These are phyloP conservation scores for Spirogloea muscicola DNA, from an alignment of 139 green algal genomes.

Conservation along the genomic window DNA sequence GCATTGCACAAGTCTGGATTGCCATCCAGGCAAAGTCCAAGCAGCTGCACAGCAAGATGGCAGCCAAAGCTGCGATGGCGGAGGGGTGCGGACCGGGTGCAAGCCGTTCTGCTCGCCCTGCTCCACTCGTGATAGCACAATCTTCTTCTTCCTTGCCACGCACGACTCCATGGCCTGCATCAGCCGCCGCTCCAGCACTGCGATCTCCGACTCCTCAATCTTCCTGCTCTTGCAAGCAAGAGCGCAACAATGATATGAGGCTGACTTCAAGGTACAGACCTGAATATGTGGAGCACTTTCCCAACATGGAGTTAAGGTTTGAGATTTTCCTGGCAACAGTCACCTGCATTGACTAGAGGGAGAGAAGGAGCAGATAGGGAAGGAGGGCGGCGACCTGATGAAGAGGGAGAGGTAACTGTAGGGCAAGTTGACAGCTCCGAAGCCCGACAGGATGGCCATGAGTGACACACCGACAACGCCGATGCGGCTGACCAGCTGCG, in stretches of 20 bases:
- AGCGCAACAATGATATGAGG: neutral
- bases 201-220: constrained; percentile 41
- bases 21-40: too few species aligned
- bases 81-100: constrained; percentile 10
- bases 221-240: constrained; percentile 9
- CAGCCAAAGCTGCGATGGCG: neutral
- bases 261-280: neutral
- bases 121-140: constrained; percentile 46
- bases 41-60: too few species aligned
- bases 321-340: neutral
- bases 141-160: constrained; percentile 44
- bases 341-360: neutral
- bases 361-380: neutral
- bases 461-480: constrained; percentile 85
- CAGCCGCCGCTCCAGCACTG: constrained; percentile 17
- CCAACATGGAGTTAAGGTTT: neutral
- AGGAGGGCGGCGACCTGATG: constrained; percentile 11
- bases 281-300: neutral
- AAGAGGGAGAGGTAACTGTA: constrained; percentile 79
- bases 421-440: constrained; percentile 82
- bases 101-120: constrained; percentile 63
- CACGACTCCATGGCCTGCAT: constrained; percentile 33
- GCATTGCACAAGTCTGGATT: too few species aligned
- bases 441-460: constrained; percentile 88
- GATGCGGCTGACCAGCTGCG: constrained; percentile 73